Evolutionary conservation across 176 grass and related monocot species (phyloP).

Genomic region (Oryza punctata): DNA sequence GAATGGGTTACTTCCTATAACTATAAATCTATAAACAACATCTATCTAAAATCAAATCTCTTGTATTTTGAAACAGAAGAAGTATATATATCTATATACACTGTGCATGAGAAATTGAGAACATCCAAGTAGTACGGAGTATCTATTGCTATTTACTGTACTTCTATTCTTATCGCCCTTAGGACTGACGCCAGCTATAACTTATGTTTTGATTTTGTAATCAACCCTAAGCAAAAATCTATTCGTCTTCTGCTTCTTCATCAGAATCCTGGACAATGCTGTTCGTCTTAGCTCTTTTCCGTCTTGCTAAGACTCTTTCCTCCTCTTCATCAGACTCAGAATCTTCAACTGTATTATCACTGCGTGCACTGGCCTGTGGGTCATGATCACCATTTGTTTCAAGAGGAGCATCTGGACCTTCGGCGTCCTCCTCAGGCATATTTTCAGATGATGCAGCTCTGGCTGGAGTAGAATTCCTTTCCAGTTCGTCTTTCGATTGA

Average conservation of each 20-base stretch:
- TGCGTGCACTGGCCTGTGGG: constrained; percentile 10
- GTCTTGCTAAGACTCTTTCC: constrained; percentile 48
- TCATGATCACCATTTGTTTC: constrained; percentile 48
- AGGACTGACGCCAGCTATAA: background rate
- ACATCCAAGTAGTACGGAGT: background rate
- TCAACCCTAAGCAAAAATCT: constrained; percentile 5
- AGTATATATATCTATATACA: background rate
- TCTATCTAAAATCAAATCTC: too few species aligned
- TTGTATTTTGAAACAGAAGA: too few species aligned
- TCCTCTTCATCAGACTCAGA: constrained; percentile 53
- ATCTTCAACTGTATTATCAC: constrained; percentile 42
- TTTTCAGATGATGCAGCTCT: constrained; percentile 49
- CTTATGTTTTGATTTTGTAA: constrained; percentile 2
- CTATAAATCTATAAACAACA: too few species aligned
- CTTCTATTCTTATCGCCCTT: background rate
- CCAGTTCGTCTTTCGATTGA: constrained; percentile 41
- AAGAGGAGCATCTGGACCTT: constrained; percentile 42
- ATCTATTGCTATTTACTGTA: constrained; percentile 5
- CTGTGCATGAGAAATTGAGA: background rate
- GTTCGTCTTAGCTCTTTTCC: constrained; percentile 63
- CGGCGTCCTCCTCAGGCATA: constrained; percentile 50
- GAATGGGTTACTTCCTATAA: too few species aligned
- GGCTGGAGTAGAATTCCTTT: constrained; percentile 38
- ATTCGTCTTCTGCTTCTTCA: constrained; percentile 45
- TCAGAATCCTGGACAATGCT: constrained; percentile 71